Percentiles rank a stretch among this genome's conserved stretches.
These are phyloP conservation scores for Saccharomyces hybrid DNA, from an alignment of 1,139 yeast genomes.

Conservation along the genomic window DNA sequence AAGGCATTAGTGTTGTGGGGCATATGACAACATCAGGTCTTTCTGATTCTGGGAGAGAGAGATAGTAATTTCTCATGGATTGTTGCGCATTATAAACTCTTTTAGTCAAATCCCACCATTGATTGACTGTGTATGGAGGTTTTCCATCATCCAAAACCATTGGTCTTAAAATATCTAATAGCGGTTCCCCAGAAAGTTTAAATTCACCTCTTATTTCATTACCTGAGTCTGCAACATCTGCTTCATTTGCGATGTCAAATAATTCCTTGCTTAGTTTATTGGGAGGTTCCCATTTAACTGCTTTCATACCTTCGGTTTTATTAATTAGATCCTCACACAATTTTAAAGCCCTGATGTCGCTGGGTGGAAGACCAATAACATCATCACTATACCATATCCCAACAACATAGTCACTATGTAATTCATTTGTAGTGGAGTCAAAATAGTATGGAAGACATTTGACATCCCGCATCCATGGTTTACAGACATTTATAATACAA, in stretches of 20 bases:
- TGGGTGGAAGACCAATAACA: slow-evolving; percentile 16
- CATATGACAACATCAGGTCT: slow-evolving; percentile 11
- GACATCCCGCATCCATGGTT: slow-evolving; percentile 53
- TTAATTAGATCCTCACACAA: slow-evolving; percentile 11
- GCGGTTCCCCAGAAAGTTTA: slow-evolving; percentile 12
- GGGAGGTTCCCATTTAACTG: slow-evolving; percentile 13
- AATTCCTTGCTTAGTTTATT: slow-evolving; percentile 8
- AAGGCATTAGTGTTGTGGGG: slow-evolving; percentile 20
- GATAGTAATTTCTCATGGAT: slow-evolving; percentile 11
- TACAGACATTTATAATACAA: slow-evolving; percentile 38
- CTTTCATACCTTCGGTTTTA: slow-evolving; percentile 9
- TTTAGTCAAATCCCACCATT: slow-evolving; percentile 15
- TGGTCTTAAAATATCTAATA: slow-evolving; percentile 10
- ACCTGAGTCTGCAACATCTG: slow-evolving; percentile 17
- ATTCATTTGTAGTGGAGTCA: slow-evolving; percentile 5
- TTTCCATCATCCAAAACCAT: slow-evolving; percentile 6
- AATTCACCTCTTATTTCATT: slow-evolving; percentile 11
- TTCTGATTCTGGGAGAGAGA: slow-evolving; percentile 9
- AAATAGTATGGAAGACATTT: slow-evolving; percentile 27
- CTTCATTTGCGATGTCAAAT: slow-evolving; percentile 11
- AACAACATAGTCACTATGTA: slow-evolving; percentile 8
- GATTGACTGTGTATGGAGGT: slow-evolving; percentile 10
- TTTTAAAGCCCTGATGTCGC: slow-evolving; percentile 15
- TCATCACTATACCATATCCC: slow-evolving; percentile 17
- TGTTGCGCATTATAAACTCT: slow-evolving; percentile 11